A percentile compares a stretch with the other conserved stretches of the same genome.
phyloP scores from a whole-genome alignment of 1,139 yeast genomes.

The Suhomyces taliae region DNA sequence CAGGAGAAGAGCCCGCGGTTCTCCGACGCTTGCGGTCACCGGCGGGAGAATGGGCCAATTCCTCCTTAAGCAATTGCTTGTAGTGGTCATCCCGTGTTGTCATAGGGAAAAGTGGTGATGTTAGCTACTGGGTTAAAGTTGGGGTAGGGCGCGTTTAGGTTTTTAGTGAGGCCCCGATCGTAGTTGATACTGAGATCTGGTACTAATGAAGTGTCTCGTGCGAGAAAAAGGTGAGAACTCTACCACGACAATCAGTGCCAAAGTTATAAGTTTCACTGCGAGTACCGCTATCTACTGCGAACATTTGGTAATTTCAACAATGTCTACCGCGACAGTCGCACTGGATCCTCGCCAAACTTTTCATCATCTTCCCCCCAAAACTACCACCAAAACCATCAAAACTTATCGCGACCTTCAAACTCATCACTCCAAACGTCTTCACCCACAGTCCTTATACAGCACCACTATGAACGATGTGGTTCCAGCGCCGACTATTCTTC shows the following conservation, averaged over 20 bases:
- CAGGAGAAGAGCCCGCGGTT: background rate
- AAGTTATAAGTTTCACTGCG: too few species aligned
- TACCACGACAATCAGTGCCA: too few species aligned
- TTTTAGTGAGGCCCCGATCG: background rate
- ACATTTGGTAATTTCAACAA: too few species aligned
- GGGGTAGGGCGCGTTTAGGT: background rate
- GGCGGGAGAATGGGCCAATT: background rate
- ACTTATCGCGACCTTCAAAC: background rate
- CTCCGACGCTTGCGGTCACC: background rate
- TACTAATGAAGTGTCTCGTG: too few species aligned
- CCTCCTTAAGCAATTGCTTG: slow-evolving; percentile 2
- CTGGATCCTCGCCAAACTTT: background rate
- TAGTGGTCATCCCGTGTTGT: slow-evolving; percentile 5
- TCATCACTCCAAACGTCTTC: background rate
- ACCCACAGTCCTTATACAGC: background rate
- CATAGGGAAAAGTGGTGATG: background rate
- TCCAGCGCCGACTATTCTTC: background rate
- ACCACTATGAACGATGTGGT: background rate
- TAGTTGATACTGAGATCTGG: too few species aligned
- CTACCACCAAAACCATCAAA: background rate
- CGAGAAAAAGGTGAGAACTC: too few species aligned
- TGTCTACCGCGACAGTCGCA: background rate
- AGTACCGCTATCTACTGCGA: too few species aligned
- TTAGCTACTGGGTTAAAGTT: too few species aligned
- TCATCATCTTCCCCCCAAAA: background rate